Percentiles rank a stretch among this genome's conserved stretches.
These are phyloP conservation scores for Turnera subulata DNA, from an alignment of 345 rosid genomes.

Conservation along the genomic window DNA sequence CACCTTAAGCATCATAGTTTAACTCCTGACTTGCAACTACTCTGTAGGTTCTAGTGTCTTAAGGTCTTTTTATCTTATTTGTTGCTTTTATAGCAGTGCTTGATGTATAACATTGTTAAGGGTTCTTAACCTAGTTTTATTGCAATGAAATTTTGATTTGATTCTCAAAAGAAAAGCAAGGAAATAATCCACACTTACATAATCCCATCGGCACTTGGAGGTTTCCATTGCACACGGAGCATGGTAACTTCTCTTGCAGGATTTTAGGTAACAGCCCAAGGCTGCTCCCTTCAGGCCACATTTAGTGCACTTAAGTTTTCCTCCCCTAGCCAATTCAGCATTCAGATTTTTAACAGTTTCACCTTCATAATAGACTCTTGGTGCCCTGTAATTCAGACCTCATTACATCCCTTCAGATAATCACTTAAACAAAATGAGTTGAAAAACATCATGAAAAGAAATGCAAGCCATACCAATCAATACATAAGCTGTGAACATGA, in stretches of 20 bases:
- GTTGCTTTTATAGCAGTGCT: too few relatives aligned
- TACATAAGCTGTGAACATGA: conserved; percentile 69
- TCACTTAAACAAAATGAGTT: not conserved
- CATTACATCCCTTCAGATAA: not conserved
- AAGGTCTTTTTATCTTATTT: too few relatives aligned
- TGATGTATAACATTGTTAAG: too few relatives aligned
- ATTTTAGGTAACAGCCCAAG: conserved; percentile 71
- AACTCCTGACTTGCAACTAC: too few relatives aligned
- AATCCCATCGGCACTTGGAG: conserved; percentile 73
- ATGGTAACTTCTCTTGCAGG: conserved; percentile 78
- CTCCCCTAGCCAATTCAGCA: conserved; percentile 68
- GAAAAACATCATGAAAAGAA: not conserved
- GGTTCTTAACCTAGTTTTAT: too few relatives aligned
- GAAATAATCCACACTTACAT: conserved; percentile 32
- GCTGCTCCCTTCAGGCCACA: conserved; percentile 86
- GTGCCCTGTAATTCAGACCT: conserved; percentile 56
- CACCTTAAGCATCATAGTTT: too few relatives aligned
- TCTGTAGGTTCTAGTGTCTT: too few relatives aligned
- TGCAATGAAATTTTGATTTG: too few relatives aligned
- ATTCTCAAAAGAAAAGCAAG: not conserved
- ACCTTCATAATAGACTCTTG: conserved; percentile 59
- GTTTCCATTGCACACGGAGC: conserved; percentile 64
- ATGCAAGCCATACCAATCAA: conserved; percentile 59
- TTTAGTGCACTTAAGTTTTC: conserved; percentile 63
- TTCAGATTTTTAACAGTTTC: conserved; percentile 64